phyloP scores from a whole-genome alignment of 2,329 filamentous ascomycete species.

The Microthyrium microscopicum region DNA sequence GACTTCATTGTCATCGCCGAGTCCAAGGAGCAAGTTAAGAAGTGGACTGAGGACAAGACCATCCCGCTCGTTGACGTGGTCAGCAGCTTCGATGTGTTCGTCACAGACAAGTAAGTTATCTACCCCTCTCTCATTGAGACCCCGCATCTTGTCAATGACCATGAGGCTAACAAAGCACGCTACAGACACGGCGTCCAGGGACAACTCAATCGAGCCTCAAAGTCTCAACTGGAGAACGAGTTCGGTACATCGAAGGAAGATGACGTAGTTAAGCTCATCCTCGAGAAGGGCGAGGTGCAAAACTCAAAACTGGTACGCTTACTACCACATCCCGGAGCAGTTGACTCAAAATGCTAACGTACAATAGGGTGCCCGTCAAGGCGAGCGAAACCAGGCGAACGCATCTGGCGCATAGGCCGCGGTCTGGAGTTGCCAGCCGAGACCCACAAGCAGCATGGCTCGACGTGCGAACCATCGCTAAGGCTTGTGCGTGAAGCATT shows the following conservation, averaged over 20 bases:
- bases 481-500: too few species aligned
- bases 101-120: slow-evolving; percentile 64
- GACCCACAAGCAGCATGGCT: too few species aligned
- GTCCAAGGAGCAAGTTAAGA: slow-evolving; percentile 44
- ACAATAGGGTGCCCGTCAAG: slow-evolving; percentile 3
- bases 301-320: slow-evolving; percentile 30
- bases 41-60: slow-evolving; percentile 69
- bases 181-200: slow-evolving; percentile 77
- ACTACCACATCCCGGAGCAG: background rate
- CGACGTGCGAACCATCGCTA: too few species aligned
- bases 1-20: slow-evolving; percentile 55
- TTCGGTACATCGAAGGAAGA: slow-evolving; percentile 72
- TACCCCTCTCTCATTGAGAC: slow-evolving; percentile 2
- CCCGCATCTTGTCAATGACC: background rate
- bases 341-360: background rate
- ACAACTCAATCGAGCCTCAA: slow-evolving; percentile 18
- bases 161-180: slow-evolving; percentile 3
- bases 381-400: slow-evolving; percentile 7
- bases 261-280: slow-evolving; percentile 64
- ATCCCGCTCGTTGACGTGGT: slow-evolving; percentile 74
- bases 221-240: slow-evolving; percentile 61
- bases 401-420: slow-evolving; percentile 2
- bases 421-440: too few species aligned
- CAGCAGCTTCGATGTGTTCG: slow-evolving; percentile 74
- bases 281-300: slow-evolving; percentile 58